Evolutionary conservation across 2,329 filamentous ascomycete genomes (phyloP), one percentile per base, ranked within the genome.

Genomic region (Remersonia thermophila): DNA sequence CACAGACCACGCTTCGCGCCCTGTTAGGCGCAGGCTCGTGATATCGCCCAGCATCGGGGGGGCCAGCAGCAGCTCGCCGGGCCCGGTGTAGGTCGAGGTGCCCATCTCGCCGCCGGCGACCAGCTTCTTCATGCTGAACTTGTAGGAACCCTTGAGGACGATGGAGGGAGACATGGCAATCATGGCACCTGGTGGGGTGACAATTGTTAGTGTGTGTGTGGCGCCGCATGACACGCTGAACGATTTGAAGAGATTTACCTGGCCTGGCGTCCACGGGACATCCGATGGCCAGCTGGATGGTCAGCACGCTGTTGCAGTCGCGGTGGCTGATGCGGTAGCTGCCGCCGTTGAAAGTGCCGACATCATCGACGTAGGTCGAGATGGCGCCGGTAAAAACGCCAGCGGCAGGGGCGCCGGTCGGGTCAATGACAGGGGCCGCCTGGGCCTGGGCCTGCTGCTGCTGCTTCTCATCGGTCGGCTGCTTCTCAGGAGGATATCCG

Each of bases 301-400:
- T 96, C 43, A 95, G 59, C 47, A 95, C 80, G 1, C 83, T 86
- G 56, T 96, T 98, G 40, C 76, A 80, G 57, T 95, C 86, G 15
- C 91, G 72, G 54, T 98, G 91, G 51, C 83, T 91, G 54, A 96
- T 86, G 30, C 91, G 73, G 56, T 89, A 98, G 53, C 83, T 89
- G 10, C 91, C 91, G 12, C 91, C 91, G 55, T 96, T 96, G 66
- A 96, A 98, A 0, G 82, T 91, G n/a, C 91, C 91, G 2, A 93
- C 75, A 48, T 94, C 87, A 56, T 96, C 91, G 20, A 75, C 66
- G 1, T 71, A 69, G 6, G 40, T 33, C 1, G 79, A 63, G 23
- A 60, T 59, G 0, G 71, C 75, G 20, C 82, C 83, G 5, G 66
- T 56, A 45, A 89, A 86, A 39, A 80, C 70, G 23, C 60, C 57